Conservation (phyloP, 2,329 filamentous ascomycete species). For the Passalora sequoiae region DNA sequence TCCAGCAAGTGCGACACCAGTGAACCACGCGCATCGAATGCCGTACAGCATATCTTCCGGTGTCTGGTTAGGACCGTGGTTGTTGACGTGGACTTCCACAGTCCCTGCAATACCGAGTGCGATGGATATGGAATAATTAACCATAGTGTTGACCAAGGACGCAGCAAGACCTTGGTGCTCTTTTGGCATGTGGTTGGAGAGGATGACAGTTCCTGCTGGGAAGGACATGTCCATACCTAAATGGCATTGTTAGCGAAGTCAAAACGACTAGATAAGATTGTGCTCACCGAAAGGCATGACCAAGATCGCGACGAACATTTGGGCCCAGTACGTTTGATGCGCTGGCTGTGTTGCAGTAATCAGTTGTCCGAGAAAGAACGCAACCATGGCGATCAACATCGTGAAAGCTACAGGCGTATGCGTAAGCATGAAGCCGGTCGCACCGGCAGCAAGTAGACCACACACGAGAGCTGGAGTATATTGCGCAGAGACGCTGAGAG, state of each 20-base stretch:
- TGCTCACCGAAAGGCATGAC: constrained; percentile 25
- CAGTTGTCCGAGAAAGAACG: constrained; percentile 33
- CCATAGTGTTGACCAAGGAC: constrained; percentile 57
- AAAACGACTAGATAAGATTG: too few species aligned
- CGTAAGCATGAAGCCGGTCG: constrained; percentile 37
- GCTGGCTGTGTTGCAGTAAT: constrained; percentile 32
- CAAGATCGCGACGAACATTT: constrained; percentile 34
- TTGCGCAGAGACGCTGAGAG: constrained; percentile 33
- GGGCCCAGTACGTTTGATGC: constrained; percentile 36
- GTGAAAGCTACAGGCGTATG: constrained; percentile 36
- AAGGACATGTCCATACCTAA: constrained; percentile 63
- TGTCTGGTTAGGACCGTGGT: constrained; percentile 33
- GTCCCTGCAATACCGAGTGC: constrained; percentile 62
- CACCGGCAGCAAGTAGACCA: constrained; percentile 34
- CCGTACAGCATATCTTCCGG: constrained; percentile 32
- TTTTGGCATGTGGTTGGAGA: constrained; percentile 47
- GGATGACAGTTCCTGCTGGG: constrained; percentile 56
- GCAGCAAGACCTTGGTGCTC: constrained; percentile 49
- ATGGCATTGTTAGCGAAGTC: too few species aligned
- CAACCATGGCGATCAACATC: constrained; percentile 35
- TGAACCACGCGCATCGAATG: constrained; percentile 39
- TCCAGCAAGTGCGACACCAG: constrained; percentile 32
- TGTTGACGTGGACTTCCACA: constrained; percentile 48
- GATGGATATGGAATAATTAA: constrained; percentile 63
- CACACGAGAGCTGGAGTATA: constrained; percentile 33